Percentiles rank a stretch among this genome's conserved stretches.
phyloP scores from a whole-genome alignment of 139 green algal species.

The Chlamydomonas applanata region DNA sequence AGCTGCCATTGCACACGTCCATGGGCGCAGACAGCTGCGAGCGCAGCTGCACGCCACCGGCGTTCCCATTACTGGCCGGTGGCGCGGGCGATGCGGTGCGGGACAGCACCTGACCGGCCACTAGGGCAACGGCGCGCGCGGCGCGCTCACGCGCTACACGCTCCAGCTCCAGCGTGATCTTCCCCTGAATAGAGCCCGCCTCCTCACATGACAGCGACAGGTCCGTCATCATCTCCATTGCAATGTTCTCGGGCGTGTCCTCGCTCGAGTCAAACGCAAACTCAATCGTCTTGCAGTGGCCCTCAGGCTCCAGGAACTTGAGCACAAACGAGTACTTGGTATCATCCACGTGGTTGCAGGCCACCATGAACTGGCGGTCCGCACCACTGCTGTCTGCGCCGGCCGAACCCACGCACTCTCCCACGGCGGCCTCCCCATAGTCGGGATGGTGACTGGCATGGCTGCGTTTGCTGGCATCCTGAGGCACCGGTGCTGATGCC shows the following conservation, averaged over 20 bases:
- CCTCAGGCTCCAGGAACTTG: constrained; percentile 64
- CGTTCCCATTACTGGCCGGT: neutral
- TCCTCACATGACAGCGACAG: constrained; percentile 73
- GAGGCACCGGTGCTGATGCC: neutral
- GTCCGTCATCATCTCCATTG: constrained; percentile 94
- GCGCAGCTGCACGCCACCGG: neutral
- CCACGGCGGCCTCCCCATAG: constrained; percentile 13
- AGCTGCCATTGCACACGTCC: neutral
- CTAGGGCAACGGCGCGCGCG: neutral
- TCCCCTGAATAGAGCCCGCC: constrained; percentile 53
- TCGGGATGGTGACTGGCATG: neutral
- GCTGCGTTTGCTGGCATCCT: neutral
- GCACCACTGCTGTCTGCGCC: no score
- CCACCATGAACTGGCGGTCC: constrained; percentile 49
- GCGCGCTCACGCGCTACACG: constrained; percentile 15
- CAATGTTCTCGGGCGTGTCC: constrained; percentile 86
- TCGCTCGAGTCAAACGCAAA: constrained; percentile 88
- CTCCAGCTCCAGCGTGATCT: constrained; percentile 56
- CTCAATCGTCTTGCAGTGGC: constrained; percentile 81
- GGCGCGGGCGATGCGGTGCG: neutral
- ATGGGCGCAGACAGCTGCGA: neutral
- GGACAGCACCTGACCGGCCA: neutral
- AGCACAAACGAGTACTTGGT: constrained; percentile 76
- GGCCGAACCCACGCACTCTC: no score
- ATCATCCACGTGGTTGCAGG: constrained; percentile 64